Evolutionary conservation across 2,329 filamentous ascomycete genomes (phyloP).

Genomic region (Alternaria ventricosa): DNA sequence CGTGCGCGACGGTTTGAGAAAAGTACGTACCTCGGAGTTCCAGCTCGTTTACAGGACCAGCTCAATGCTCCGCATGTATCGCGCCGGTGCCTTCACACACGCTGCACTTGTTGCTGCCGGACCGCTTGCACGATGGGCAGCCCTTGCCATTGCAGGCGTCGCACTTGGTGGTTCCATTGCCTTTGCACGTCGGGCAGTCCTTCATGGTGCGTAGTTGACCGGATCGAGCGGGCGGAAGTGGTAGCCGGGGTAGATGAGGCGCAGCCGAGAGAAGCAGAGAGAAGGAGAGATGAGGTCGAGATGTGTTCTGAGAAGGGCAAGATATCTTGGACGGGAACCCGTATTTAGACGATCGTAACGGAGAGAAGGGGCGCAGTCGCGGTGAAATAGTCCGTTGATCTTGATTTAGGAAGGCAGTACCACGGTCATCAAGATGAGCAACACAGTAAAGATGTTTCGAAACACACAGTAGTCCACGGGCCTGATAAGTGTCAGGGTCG

Average conservation of each 20-base stretch:
- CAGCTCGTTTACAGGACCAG: neutral
- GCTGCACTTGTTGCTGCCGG: constrained; percentile 36
- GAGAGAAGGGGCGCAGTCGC: constrained; percentile 9
- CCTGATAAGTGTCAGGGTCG: constrained; percentile 5
- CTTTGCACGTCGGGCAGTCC: constrained; percentile 44
- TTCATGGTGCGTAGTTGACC: constrained; percentile 25
- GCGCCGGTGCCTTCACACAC: constrained; percentile 44
- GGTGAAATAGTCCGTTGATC: neutral
- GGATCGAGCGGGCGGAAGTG: constrained; percentile 12
- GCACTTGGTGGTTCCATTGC: constrained; percentile 43
- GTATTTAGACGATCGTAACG: neutral
- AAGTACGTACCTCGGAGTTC: constrained; percentile 1
- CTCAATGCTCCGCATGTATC: constrained; percentile 39
- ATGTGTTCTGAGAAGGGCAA: neutral
- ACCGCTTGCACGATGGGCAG: constrained; percentile 37
- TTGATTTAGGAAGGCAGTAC: neutral
- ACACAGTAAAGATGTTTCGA: constrained; percentile 1
- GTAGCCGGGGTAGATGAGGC: constrained; percentile 10
- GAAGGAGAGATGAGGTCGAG: neutral
- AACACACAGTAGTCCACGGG: constrained; percentile 4
- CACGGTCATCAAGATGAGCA: constrained; percentile 7
- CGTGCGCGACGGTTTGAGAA: neutral
- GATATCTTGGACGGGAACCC: neutral
- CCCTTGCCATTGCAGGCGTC: constrained; percentile 41
- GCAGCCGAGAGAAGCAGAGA: neutral